Base-by-base conservation (phyloP, 2,329 filamentous ascomycete species). In the Ophiosphaerella korrae region DNA sequence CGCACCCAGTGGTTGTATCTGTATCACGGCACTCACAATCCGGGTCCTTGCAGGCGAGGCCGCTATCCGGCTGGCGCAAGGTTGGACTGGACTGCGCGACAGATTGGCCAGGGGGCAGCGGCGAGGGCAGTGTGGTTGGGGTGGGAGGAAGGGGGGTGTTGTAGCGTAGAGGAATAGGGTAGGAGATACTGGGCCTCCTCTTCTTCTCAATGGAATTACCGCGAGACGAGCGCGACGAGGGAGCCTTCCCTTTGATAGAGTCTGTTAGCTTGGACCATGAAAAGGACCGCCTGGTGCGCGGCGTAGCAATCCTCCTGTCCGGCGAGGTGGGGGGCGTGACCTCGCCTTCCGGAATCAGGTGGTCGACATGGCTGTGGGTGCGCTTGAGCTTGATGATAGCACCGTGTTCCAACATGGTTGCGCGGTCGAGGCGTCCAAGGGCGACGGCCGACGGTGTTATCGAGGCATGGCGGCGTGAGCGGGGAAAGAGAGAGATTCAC, bases 241-340 rank as follows among this genome's bases (percentile, higher is more conserved):
- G 44, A 41, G 50, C 56, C 49, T 58, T 64, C 24, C 53, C 54
- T 59, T 60, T 66, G 48, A 66, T 46, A 4, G 55, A 58, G 7
- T 59, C 52, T 41, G 69, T 70, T 40, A 72, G 59, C 55, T 65
- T 70, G 3, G 56, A 53, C 13, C 66, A 59, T 0, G 66, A 70
- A 41, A 70, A 66, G 11, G 59, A 55, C 11, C 68, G 61, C 42
- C 53, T 54, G 3, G 45, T 35, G 11, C 55, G 52, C 3, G 49
- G 50, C 33, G 42, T 44, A 12, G 48, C 45, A 13, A 48, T 52
- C 48, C 46, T 50, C 26, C 26, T 48, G 34, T 23, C 48, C 12
- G 50, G 46, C 48, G 52, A 48, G 31, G n/a, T 42, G 43, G 52
- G 58, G n/a, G 60, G 59, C 24, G 59, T 59, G 14, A 39, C 8